These are phyloP conservation scores for Holtermanniella nyarrowii DNA, from an alignment of 768 basidiomycete species.

Conservation along the genomic window DNA sequence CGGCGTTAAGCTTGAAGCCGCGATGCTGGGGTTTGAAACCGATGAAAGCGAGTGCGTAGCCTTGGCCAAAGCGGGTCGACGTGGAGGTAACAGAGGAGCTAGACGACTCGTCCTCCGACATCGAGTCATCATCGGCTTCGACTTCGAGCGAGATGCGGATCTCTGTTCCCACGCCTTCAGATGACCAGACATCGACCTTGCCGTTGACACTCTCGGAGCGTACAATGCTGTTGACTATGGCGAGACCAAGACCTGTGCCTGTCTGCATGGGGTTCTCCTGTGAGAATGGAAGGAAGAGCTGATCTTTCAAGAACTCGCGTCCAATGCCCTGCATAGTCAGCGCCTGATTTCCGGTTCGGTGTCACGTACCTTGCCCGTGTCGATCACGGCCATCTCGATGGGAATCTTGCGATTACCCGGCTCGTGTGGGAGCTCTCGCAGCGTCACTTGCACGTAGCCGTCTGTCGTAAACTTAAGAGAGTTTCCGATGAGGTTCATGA, in stretches of 20 bases:
- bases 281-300: conserved; percentile 92
- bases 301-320: conserved; percentile 85
- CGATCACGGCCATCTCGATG: conserved; percentile 72
- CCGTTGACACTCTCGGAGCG: conserved; percentile 75
- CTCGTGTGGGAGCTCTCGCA: conserved; percentile 60
- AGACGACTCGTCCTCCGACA: conserved; percentile 22
- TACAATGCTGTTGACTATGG: conserved; percentile 88
- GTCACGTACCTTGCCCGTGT: conserved; percentile 88
- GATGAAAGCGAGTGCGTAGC: conserved; percentile 51
- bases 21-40: conserved; percentile 59
- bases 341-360: too few relatives aligned
- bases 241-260: conserved; percentile 85
- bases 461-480: conserved; percentile 81
- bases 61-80: conserved; percentile 15
- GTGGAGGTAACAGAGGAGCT: background rate
- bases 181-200: conserved; percentile 87
- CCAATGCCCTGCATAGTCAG: conserved; percentile 75
- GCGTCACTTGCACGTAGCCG: conserved; percentile 75
- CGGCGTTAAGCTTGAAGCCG: conserved; percentile 58
- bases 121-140: conserved; percentile 47
- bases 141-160: conserved; percentile 77
- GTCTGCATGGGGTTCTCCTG: conserved; percentile 91
- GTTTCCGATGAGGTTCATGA: conserved; percentile 94
- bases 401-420: conserved; percentile 50
- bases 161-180: conserved; percentile 81